Percentiles rank a stretch among this genome's conserved stretches.
Conservation (phyloP, 306 rosid species). For the Quercus gilva region DNA sequence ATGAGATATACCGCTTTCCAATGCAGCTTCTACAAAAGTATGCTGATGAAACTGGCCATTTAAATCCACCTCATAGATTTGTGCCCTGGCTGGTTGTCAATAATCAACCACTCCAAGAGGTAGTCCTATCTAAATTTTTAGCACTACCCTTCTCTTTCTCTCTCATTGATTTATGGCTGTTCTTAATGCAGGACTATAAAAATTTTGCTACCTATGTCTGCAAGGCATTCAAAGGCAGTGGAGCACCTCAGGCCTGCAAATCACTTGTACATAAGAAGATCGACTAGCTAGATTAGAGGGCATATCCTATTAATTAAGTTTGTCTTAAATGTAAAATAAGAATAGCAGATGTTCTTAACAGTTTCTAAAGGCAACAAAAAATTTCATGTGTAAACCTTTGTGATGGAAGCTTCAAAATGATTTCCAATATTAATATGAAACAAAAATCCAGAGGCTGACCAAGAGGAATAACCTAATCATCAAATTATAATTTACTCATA, state of each 20-base stretch:
- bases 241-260: slow-evolving; percentile 31
- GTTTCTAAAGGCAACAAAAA: not conserved
- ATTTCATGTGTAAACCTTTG: not conserved
- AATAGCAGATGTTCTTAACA: not conserved
- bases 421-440: not conserved
- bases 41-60: slow-evolving; percentile 36
- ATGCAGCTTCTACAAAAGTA: slow-evolving; percentile 46
- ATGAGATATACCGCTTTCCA: not conserved
- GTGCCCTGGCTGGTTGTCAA: slow-evolving; percentile 67
- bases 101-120: slow-evolving; percentile 48
- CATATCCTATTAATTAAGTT: not conserved
- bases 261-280: not conserved
- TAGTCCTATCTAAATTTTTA: slow-evolving; percentile 10
- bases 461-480: no score
- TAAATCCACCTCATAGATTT: slow-evolving; percentile 38
- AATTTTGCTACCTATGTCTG: slow-evolving; percentile 35
- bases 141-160: not conserved
- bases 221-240: slow-evolving; percentile 35
- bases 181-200: slow-evolving; percentile 38
- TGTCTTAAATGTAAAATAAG: not conserved
- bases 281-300: not conserved
- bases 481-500: no score
- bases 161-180: not conserved
- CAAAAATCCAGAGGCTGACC: no score
- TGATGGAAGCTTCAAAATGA: not conserved